Conservation (phyloP, 768 basidiomycete species). For the Tylopilus subfusipes region DNA sequence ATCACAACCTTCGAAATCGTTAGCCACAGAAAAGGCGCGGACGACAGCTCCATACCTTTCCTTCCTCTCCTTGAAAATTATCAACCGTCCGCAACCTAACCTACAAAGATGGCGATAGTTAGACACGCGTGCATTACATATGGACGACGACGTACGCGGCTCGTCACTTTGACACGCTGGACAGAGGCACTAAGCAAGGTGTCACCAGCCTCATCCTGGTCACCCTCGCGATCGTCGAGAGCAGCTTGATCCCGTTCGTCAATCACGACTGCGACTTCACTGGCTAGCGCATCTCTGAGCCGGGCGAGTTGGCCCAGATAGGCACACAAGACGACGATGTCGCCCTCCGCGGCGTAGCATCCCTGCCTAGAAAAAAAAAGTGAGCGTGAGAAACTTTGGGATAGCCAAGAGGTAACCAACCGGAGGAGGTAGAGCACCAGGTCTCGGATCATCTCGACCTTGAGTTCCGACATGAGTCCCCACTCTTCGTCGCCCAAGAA, state of each 20-base stretch:
- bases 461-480: not conserved
- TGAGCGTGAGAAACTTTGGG: not conserved
- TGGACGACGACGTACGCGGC: slow-evolving; percentile 38
- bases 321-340: slow-evolving; percentile 53
- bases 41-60: no score
- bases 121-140: not conserved
- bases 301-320: slow-evolving; percentile 50
- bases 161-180: slow-evolving; percentile 50
- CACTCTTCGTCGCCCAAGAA: not conserved
- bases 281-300: slow-evolving; percentile 40
- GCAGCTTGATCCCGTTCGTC: slow-evolving; percentile 66
- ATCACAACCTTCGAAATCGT: no score
- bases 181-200: slow-evolving; percentile 22
- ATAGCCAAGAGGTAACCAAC: slow-evolving; percentile 11
- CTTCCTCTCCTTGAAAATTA: no score
- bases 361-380: slow-evolving; percentile 40
- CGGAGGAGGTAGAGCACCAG: slow-evolving; percentile 50
- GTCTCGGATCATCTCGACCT: slow-evolving; percentile 49
- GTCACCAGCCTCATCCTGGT: slow-evolving; percentile 34
- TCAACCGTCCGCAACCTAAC: no score
- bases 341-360: slow-evolving; percentile 42
- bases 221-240: slow-evolving; percentile 50
- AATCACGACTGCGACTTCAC: slow-evolving; percentile 57
- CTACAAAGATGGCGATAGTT: not conserved
- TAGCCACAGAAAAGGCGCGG: no score